Evolutionary conservation across 768 basidiomycete species (phyloP), one percentile per base, ranked within the genome.

Genomic region (Tulasnella sp.): DNA sequence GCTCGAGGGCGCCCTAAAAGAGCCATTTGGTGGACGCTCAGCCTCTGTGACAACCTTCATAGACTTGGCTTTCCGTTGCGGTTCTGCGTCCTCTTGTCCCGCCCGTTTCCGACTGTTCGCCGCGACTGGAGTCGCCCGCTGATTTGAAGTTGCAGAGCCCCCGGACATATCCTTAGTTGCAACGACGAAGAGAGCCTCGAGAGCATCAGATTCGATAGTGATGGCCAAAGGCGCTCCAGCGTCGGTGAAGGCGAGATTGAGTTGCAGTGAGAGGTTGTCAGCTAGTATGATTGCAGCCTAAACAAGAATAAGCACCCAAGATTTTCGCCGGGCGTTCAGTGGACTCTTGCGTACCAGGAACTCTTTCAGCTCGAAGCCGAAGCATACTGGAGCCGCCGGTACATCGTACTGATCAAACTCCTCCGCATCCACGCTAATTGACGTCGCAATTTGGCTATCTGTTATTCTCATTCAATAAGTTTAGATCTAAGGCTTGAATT

Each of bases 331-430:
- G 18, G 8, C 27, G 9, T 34, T 18, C 6, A 34, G 12, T 27
- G 2, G n/a, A 68, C 14, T 68, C 16, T 34, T 19, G 62, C 88
- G 80, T 81, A 94, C 94, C 80, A 91, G 94, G 85, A 96, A 94
- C 85, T 96, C 94, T 48, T 92, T 90, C 39, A 96, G 85, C 85
- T 95, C 94, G 82, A 95, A 94, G 0, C 90, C 91, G 75, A 96
- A 89, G 4, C 89, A 91, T 42, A 89, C 89, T 1, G 94, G 92
- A 24, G 89, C 85, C 14, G 88, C 85, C 82, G 87, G 88, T 16
- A 95, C 86, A 71, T 93, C 89, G 83, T 95, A 96, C 9, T 88
- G 85, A 75, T 95, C 94, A 81, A 96, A 96, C 82, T 95, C 95
- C 56, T 93, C 92, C 0, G 89, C 89, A 79, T 91, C 92, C 75